Percentiles rank a stretch among this genome's conserved stretches.
Conservation (phyloP, 2,329 filamentous ascomycete species). For the Amauroascus niger region DNA sequence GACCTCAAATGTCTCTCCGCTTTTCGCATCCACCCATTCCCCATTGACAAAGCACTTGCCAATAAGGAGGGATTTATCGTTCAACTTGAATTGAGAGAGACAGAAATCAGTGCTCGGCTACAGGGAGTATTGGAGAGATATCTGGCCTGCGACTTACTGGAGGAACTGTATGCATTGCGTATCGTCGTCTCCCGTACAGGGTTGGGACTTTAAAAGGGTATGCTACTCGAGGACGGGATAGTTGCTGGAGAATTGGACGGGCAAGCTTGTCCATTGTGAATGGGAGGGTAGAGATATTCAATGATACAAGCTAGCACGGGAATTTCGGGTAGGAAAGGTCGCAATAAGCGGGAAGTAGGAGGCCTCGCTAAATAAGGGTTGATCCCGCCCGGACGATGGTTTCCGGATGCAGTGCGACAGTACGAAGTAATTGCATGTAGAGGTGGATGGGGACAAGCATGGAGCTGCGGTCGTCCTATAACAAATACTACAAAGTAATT, state of each 20-base stretch:
- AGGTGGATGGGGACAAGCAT: no score
- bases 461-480: no score
- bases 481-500: no score
- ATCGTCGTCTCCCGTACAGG: slow-evolving; percentile 30
- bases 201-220: slow-evolving; percentile 31
- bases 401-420: background rate
- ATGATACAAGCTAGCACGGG: background rate
- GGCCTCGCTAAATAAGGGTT: background rate
- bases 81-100: slow-evolving; percentile 47
- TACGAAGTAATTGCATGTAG: no score
- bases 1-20: slow-evolving; percentile 86
- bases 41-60: slow-evolving; percentile 81
- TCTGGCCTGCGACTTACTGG: slow-evolving; percentile 24
- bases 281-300: background rate
- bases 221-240: slow-evolving; percentile 28
- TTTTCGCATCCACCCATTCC: slow-evolving; percentile 77
- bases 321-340: background rate
- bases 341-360: background rate
- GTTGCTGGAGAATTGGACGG: slow-evolving; percentile 28
- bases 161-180: slow-evolving; percentile 36
- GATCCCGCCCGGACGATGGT: background rate
- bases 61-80: slow-evolving; percentile 74
- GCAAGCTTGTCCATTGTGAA: slow-evolving; percentile 15
- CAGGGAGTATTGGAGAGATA: background rate
- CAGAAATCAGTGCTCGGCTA: background rate